Evolutionary conservation across 139 green algal genomes (phyloP).

Genomic region (Chlorella vulgaris): DNA sequence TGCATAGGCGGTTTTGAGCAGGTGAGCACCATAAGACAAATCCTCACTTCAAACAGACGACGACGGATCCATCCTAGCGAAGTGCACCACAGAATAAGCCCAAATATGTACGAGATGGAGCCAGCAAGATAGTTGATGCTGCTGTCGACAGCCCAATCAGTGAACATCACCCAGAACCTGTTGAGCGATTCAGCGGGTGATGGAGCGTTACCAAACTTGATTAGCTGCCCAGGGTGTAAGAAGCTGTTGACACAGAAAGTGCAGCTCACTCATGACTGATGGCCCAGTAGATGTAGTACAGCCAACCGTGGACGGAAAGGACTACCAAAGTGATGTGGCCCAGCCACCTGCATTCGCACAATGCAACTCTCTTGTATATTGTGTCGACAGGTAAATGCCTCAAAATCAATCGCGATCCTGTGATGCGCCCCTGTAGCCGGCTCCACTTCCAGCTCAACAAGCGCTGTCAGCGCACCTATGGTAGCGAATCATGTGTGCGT

Average conservation of each 20-base stretch:
- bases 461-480: too few relatives aligned
- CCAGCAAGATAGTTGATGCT: slow-evolving; percentile 34
- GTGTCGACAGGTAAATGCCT: too few relatives aligned
- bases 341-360: slow-evolving; percentile 51
- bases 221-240: too few relatives aligned
- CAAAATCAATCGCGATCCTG: too few relatives aligned
- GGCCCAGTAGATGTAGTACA: slow-evolving; percentile 50
- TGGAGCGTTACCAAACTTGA: too few relatives aligned
- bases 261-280: slow-evolving; percentile 2
- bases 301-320: slow-evolving; percentile 27
- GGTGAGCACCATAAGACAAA: background rate
- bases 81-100: slow-evolving; percentile 25
- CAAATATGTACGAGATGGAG: slow-evolving; percentile 24
- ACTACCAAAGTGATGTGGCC: slow-evolving; percentile 47
- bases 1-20: background rate
- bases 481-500: too few relatives aligned
- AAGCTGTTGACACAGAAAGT: background rate
- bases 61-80: slow-evolving; percentile 10
- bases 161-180: slow-evolving; percentile 28
- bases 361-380: too few relatives aligned
- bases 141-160: background rate
- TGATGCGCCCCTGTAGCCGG: too few relatives aligned
- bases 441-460: too few relatives aligned
- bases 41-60: slow-evolving; percentile 16
- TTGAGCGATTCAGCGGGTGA: too few relatives aligned